Percentiles rank a stretch among this genome's conserved stretches.
Evolutionary conservation across 192 early-diverging fungal genomes (phyloP).

Genomic region (Podila minutissima): DNA sequence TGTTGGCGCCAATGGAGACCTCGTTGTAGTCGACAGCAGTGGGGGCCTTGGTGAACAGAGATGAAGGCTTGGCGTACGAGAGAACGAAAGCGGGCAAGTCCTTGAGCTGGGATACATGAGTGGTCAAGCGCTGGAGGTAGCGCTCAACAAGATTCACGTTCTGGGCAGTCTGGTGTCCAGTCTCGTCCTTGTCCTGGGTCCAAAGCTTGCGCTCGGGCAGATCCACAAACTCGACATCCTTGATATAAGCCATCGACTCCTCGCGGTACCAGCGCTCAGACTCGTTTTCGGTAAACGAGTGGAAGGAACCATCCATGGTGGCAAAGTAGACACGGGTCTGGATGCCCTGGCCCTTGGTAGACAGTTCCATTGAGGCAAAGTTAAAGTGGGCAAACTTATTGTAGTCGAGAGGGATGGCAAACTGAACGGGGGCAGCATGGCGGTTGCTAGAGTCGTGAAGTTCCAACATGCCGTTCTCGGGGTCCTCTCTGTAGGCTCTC

Average conservation of each 20-base stretch:
- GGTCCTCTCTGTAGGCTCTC: slow-evolving; percentile 29
- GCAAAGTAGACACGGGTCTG: slow-evolving; percentile 59
- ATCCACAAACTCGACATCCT: slow-evolving; percentile 81
- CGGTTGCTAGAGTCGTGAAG: slow-evolving; percentile 30
- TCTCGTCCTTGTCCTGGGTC: slow-evolving; percentile 75
- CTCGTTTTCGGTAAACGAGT: slow-evolving; percentile 56
- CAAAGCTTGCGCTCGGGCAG: slow-evolving; percentile 77
- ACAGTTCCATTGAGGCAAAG: slow-evolving; percentile 28
- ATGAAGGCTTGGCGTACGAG: slow-evolving; percentile 43
- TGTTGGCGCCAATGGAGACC: slow-evolving; percentile 34
- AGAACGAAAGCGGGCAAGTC: slow-evolving; percentile 57
- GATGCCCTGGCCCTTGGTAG: slow-evolving; percentile 47
- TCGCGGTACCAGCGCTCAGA: slow-evolving; percentile 81
- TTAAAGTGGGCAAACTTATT: slow-evolving; percentile 19
- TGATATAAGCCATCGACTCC: slow-evolving; percentile 81
- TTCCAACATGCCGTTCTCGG: slow-evolving; percentile 25
- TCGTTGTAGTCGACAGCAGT: slow-evolving; percentile 24
- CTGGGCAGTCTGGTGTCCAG: slow-evolving; percentile 61
- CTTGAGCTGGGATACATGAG: slow-evolving; percentile 61
- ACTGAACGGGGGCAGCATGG: slow-evolving; percentile 23
- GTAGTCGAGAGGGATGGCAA: slow-evolving; percentile 27
- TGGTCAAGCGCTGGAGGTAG: slow-evolving; percentile 69
- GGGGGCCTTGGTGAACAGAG: slow-evolving; percentile 32
- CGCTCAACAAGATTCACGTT: slow-evolving; percentile 63
- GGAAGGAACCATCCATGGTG: slow-evolving; percentile 70